Percentiles rank a stretch among this genome's conserved stretches.
These are phyloP conservation scores for Diaporthe batatas DNA, from an alignment of 2,329 filamentous ascomycete species.

Conservation along the genomic window DNA sequence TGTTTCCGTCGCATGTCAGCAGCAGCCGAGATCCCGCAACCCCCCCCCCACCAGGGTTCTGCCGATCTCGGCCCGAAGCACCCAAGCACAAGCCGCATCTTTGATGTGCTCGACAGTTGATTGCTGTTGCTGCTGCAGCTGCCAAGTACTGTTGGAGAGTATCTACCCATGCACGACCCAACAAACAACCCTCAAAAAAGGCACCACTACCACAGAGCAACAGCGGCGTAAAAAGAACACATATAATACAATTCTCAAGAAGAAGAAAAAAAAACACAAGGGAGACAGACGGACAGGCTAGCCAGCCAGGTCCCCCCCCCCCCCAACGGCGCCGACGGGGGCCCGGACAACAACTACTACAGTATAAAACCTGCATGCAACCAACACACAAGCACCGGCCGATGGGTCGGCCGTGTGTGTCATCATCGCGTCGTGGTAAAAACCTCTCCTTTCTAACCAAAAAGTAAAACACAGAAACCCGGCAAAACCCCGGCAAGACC, in stretches of 20 bases:
- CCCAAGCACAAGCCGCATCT: too few relatives aligned
- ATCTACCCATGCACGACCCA: too few relatives aligned
- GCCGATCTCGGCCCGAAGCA: not conserved
- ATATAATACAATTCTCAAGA: constrained; percentile 30
- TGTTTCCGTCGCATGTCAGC: constrained; percentile 12
- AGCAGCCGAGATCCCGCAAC: constrained; percentile 1
- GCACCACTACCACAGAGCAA: too few relatives aligned
- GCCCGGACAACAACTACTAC: not conserved
- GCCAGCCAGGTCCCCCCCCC: constrained; percentile 3
- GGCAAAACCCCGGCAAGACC: not conserved
- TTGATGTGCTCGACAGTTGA: too few relatives aligned
- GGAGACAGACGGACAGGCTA: not conserved
- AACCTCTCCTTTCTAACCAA: constrained; percentile 17
- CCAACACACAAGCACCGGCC: not conserved
- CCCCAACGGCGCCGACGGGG: not conserved
- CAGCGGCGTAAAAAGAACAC: not conserved
- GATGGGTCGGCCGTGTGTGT: not conserved
- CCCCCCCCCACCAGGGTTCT: too few relatives aligned
- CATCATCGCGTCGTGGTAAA: constrained; percentile 7
- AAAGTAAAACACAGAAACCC: not conserved
- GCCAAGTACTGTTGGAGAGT: too few relatives aligned
- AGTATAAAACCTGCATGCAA: not conserved
- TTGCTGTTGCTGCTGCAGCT: too few relatives aligned
- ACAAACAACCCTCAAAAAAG: too few relatives aligned
- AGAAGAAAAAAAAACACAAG: not conserved